Conservation (phyloP, 345 rosid genomes). For the Lepidium aucheri region DNA sequence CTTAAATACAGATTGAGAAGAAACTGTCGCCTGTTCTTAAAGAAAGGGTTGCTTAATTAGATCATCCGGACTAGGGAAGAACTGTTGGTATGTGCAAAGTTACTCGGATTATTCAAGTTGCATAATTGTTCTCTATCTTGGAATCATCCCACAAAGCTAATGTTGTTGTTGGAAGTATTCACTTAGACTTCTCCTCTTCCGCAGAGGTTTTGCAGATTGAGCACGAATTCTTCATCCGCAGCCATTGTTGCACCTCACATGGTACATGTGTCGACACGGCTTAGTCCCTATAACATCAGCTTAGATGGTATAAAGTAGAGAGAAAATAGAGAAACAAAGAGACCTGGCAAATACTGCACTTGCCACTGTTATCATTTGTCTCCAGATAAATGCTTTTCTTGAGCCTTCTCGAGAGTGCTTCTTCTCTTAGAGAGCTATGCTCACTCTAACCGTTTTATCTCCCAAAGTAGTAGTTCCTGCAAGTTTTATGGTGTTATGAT, state of each 20-base stretch:
- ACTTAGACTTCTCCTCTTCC: constrained; percentile 11
- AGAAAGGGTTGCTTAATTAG: constrained; percentile 76
- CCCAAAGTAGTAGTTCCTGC: constrained; percentile 89
- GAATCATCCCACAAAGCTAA: constrained; percentile 14
- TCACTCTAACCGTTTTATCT: constrained; percentile 89
- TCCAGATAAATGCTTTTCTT: constrained; percentile 42
- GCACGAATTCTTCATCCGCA: constrained; percentile 89
- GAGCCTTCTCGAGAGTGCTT: constrained; percentile 61
- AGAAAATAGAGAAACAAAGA: background rate
- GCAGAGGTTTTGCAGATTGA: constrained; percentile 84
- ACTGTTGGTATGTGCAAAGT: constrained; percentile 68
- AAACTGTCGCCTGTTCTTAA: no score
- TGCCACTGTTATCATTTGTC: constrained; percentile 29
- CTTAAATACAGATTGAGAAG: no score
- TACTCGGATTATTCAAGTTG: constrained; percentile 50
- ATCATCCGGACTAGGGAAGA: constrained; percentile 65
- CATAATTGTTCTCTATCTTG: background rate
- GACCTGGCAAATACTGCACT: constrained; percentile 97
- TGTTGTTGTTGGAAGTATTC: constrained; percentile 4
- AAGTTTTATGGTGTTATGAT: background rate
- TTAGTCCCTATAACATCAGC: constrained; percentile 32
- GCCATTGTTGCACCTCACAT: constrained; percentile 64
- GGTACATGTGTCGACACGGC: constrained; percentile 74
- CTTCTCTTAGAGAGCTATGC: constrained; percentile 93
- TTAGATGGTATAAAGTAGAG: background rate